Evolutionary conservation across 768 basidiomycete species (phyloP).

Genomic region (Russula earlei): DNA sequence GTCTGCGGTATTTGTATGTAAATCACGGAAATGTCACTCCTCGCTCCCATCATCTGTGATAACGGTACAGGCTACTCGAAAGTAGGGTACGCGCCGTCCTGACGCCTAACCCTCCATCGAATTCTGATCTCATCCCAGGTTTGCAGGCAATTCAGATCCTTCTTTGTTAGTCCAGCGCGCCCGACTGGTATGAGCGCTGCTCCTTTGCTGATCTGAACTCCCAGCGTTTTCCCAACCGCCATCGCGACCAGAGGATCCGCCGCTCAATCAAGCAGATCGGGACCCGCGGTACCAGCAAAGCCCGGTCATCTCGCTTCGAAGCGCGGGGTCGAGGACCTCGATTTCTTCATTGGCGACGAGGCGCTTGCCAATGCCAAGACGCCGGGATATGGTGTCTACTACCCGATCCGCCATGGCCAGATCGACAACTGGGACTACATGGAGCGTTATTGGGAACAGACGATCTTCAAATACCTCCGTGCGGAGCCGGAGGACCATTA

Average conservation of each 20-base stretch:
- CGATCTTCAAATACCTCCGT: conserved; percentile 98
- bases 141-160: conserved; percentile 97
- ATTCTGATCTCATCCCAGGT: conserved; percentile 38
- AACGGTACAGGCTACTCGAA: conserved; percentile 97
- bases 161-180: conserved; percentile 66
- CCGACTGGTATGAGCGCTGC: neutral
- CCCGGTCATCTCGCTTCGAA: conserved; percentile 92
- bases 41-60: conserved; percentile 94
- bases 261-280: conserved; percentile 47
- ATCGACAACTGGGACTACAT: conserved; percentile 99
- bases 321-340: conserved; percentile 95
- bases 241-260: conserved; percentile 83
- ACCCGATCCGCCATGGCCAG: conserved; percentile 95
- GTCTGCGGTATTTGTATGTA: too few relatives aligned
- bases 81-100: conserved; percentile 64
- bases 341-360: conserved; percentile 99
- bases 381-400: conserved; percentile 85
- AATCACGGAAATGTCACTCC: conserved; percentile 58
- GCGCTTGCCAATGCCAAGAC: conserved; percentile 94
- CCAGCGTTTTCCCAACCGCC: conserved; percentile 93
- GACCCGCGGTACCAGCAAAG: conserved; percentile 72
- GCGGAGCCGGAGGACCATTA: conserved; percentile 99
- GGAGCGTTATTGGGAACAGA: conserved; percentile 99
- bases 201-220: neutral
- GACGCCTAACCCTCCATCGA: neutral